Percentiles rank a stretch among this genome's conserved stretches.
phyloP scores from a whole-genome alignment of 495 filamentous ascomycete genomes.

The Lepraria neglecta region DNA sequence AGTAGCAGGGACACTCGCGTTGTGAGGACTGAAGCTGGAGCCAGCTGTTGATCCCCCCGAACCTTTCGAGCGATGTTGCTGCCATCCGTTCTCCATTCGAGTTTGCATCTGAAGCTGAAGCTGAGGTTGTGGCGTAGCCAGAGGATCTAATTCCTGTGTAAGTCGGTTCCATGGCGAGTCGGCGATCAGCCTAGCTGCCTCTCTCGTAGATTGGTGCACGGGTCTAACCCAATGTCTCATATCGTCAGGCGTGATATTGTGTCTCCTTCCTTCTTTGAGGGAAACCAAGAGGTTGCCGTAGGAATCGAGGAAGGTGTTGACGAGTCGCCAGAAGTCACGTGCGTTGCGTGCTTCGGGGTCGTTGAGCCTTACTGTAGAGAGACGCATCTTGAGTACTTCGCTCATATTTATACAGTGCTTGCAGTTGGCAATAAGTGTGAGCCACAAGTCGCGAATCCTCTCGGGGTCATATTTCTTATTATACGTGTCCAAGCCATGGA shows the following conservation, averaged over 20 bases:
- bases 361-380: slow-evolving; percentile 76
- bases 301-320: slow-evolving; percentile 67
- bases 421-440: slow-evolving; percentile 59
- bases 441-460: slow-evolving; percentile 59
- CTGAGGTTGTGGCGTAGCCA: slow-evolving; percentile 1
- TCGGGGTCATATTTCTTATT: slow-evolving; percentile 42
- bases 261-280: slow-evolving; percentile 59
- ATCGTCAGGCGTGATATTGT: slow-evolving; percentile 59
- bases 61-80: slow-evolving; percentile 18
- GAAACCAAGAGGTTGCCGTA: slow-evolving; percentile 68
- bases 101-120: slow-evolving; percentile 13
- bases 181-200: slow-evolving; percentile 66
- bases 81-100: slow-evolving; percentile 17
- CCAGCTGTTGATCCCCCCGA: slow-evolving; percentile 35
- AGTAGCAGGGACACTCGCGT: slow-evolving; percentile 48
- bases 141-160: slow-evolving; percentile 32
- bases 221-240: slow-evolving; percentile 66
- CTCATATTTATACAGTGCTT: slow-evolving; percentile 57
- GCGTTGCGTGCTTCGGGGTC: slow-evolving; percentile 70
- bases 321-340: slow-evolving; percentile 73
- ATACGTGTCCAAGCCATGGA: slow-evolving; percentile 42
- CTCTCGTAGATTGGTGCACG: slow-evolving; percentile 67
- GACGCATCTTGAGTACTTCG: slow-evolving; percentile 57
- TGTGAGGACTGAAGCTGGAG: slow-evolving; percentile 31
- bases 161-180: slow-evolving; percentile 67